Evolutionary conservation across 129 eudicot genomes (phyloP).

Genomic region (Heracleum sosnowskyi): DNA sequence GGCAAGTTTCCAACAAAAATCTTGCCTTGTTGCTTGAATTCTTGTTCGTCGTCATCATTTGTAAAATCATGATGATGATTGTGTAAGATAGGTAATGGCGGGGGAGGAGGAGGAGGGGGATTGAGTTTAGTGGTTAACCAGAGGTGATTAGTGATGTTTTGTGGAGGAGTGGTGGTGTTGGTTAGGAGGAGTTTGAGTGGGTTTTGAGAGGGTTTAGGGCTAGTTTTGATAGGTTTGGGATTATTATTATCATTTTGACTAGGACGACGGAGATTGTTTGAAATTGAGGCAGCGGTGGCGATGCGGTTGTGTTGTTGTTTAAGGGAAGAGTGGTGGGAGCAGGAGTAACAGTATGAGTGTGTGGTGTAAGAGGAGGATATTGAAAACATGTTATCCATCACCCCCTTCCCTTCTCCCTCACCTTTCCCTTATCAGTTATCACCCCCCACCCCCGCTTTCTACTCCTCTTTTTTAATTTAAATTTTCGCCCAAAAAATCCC

Average conservation of each 20-base stretch:
- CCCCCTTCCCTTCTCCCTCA: neutral
- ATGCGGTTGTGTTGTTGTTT: slow-evolving; percentile 24
- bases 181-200: slow-evolving; percentile 39
- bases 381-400: slow-evolving; percentile 58
- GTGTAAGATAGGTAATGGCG: too few species aligned
- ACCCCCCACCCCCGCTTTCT: too few species aligned
- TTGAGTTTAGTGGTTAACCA: slow-evolving; percentile 81
- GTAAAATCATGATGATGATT: too few species aligned
- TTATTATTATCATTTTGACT: slow-evolving; percentile 20
- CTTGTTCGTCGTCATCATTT: too few species aligned
- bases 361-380: slow-evolving; percentile 33
- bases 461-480: too few species aligned
- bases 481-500: too few species aligned
- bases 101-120: slow-evolving; percentile 75
- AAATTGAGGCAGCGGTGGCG: slow-evolving; percentile 16
- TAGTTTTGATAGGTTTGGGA: slow-evolving; percentile 10
- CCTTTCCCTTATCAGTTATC: too few species aligned
- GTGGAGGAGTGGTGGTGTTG: neutral
- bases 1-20: slow-evolving; percentile 89
- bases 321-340: slow-evolving; percentile 23
- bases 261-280: slow-evolving; percentile 41
- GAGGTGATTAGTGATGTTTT: slow-evolving; percentile 58
- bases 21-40: slow-evolving; percentile 61
- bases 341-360: slow-evolving; percentile 29
- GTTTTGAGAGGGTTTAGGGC: slow-evolving; percentile 20